Conservation (phyloP, 352 stramenopile species). For the Aphanomyces euteiches region DNA sequence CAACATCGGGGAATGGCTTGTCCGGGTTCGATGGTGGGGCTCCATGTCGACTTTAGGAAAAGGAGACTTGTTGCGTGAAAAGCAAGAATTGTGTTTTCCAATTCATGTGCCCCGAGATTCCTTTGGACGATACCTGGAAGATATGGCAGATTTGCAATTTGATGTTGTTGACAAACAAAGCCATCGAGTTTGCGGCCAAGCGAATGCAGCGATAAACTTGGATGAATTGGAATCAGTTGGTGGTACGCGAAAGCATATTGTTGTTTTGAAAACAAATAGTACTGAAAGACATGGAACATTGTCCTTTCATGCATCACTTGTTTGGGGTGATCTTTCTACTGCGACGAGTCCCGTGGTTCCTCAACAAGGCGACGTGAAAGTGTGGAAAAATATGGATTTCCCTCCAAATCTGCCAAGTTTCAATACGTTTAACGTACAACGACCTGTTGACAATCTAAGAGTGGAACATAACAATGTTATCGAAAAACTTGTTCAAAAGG, state of each 20-base stretch:
- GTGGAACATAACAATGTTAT: background rate
- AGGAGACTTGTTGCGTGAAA: constrained; percentile 25
- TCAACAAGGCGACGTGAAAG: background rate
- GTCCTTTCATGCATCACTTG: background rate
- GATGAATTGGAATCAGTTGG: constrained; percentile 19
- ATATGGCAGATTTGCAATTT: constrained; percentile 24
- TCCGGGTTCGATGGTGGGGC: constrained; percentile 28
- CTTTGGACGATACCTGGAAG: constrained; percentile 18
- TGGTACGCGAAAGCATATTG: background rate
- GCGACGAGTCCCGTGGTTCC: background rate
- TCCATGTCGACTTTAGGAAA: constrained; percentile 15
- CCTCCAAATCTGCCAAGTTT: background rate
- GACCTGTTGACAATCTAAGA: too few relatives aligned
- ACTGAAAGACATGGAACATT: background rate
- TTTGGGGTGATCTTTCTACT: constrained; percentile 18
- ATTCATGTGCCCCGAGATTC: constrained; percentile 20
- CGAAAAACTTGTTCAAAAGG: constrained; percentile 11
- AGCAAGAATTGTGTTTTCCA: constrained; percentile 24
- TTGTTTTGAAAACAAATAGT: background rate
- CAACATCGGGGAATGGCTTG: constrained; percentile 2
- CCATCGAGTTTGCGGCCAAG: constrained; percentile 20
- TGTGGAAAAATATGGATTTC: constrained; percentile 22
- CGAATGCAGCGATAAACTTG: constrained; percentile 2
- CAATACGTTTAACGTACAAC: too few relatives aligned
- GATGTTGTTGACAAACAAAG: constrained; percentile 23